A percentile compares a stretch with the other conserved stretches of the same genome.
Evolutionary conservation across 192 early-diverging fungal genomes (phyloP).

Genomic region (Dissophora globulifera): DNA sequence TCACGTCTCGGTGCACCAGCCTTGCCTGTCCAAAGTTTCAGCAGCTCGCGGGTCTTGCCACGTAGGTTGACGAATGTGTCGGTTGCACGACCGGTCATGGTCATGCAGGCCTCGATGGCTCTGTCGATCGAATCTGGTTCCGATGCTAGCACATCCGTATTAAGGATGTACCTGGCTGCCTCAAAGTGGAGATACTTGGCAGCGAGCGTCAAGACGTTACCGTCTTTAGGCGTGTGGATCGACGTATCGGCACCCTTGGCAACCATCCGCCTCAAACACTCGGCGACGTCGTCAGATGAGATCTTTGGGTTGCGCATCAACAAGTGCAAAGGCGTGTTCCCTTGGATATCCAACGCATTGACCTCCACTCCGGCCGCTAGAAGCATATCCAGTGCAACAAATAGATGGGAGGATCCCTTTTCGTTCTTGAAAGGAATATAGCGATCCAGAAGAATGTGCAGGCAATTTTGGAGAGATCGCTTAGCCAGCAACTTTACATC

Average conservation of each 20-base stretch:
- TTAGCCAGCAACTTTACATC: slow-evolving; percentile 29
- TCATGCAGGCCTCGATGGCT: slow-evolving; percentile 48
- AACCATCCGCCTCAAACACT: slow-evolving; percentile 32
- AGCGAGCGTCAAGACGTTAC: slow-evolving; percentile 40
- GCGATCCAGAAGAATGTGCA: slow-evolving; percentile 38
- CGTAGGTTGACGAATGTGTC: slow-evolving; percentile 46
- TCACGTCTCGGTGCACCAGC: slow-evolving; percentile 12
- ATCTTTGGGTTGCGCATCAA: slow-evolving; percentile 92
- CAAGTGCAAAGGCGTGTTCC: slow-evolving; percentile 59
- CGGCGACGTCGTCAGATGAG: slow-evolving; percentile 77
- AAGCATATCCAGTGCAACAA: slow-evolving; percentile 34
- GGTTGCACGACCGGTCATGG: slow-evolving; percentile 44
- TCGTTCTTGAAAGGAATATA: slow-evolving; percentile 49
- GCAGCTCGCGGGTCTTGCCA: slow-evolving; percentile 32
- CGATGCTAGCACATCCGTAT: slow-evolving; percentile 16
- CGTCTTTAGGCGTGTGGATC: slow-evolving; percentile 20
- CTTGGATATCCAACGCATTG: slow-evolving; percentile 36
- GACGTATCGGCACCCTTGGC: slow-evolving; percentile 43
- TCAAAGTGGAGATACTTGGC: slow-evolving; percentile 48
- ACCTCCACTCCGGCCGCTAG: slow-evolving; percentile 14
- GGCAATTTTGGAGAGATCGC: slow-evolving; percentile 32
- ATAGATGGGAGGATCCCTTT: slow-evolving; percentile 34
- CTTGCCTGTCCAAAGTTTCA: slow-evolving; percentile 46
- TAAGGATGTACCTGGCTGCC: slow-evolving; percentile 16
- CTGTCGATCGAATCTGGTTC: slow-evolving; percentile 39